Evolutionary conservation across 768 basidiomycete genomes (phyloP).

Genomic region (Russula vinacea): DNA sequence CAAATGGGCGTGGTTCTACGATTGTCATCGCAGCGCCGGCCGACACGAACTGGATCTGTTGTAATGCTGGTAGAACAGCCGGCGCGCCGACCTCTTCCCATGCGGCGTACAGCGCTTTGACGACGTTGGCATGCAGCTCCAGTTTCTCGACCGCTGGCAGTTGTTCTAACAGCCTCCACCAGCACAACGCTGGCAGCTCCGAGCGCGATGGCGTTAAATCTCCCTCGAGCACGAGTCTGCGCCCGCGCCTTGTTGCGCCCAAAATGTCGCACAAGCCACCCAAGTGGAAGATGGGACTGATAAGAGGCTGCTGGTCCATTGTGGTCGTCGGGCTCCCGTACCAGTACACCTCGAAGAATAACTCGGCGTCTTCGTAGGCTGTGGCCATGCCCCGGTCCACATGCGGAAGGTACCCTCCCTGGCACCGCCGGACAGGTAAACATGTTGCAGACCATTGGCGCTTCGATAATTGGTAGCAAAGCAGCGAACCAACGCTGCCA

Average conservation of each 20-base stretch:
- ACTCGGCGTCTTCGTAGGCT: conserved; percentile 7
- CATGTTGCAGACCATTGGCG: conserved; percentile 17
- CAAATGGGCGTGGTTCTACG: not conserved
- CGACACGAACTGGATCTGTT: not conserved
- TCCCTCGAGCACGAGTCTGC: conserved; percentile 10
- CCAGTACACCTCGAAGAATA: conserved; percentile 16
- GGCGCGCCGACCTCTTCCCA: conserved; percentile 15
- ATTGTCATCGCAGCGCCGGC: not conserved
- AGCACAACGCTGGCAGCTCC: not conserved
- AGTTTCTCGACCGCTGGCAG: conserved; percentile 17
- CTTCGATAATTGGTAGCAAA: conserved; percentile 1
- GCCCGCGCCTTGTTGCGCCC: conserved; percentile 2
- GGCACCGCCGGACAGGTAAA: conserved; percentile 11
- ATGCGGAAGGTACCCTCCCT: conserved; percentile 18
- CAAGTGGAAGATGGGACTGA: conserved; percentile 19
- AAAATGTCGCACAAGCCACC: conserved; percentile 1
- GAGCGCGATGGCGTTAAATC: not conserved
- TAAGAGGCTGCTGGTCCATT: not conserved
- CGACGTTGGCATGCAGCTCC: not conserved
- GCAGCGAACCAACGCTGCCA: conserved; percentile 14
- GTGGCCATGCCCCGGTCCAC: conserved; percentile 14
- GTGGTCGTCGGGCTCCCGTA: not conserved
- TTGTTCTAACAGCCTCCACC: conserved; percentile 15
- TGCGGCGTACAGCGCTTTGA: conserved; percentile 2
- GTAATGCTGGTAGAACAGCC: conserved; percentile 8